Base-by-base conservation (phyloP, 768 basidiomycete genomes). In the Pseudohyphozyma bogoriensis region DNA sequence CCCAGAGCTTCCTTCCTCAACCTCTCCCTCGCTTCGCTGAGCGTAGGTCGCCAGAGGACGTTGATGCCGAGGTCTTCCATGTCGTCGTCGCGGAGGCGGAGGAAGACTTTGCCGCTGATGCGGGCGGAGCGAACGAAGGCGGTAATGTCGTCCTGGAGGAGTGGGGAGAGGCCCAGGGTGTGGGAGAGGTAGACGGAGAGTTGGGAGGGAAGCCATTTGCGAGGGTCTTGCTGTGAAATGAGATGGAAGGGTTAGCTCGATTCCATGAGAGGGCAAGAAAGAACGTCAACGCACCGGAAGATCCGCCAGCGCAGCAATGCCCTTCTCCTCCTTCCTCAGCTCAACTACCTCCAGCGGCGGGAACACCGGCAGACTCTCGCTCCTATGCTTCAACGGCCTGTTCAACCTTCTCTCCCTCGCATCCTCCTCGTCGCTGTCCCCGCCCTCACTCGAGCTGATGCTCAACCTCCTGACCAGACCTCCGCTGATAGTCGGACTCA, bases 41-140 rank as follows among this genome's bases (percentile, higher is more conserved):
- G 45, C 4, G 60, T 51, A 1, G 2, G 2, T 18, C 62, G 58
- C 69, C 68, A 67, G 13, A 45, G 44, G 24, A 58, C 32, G 56
- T 68, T 70, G 58, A 70, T 55, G 15, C 69, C 69, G 26, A 68
- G 54, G 20, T 63, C 67, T 9, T 63, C 59, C 40, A 70, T 56
- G 24, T 70, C 69, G 13, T 29, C 32, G 18, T 63, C 54, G 3
- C 61, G 55, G 37, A 70, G 56, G 18, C 66, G 60, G 5, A 70
- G 61, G 55, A 70, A 70, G 22, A 62, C 58, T 4, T 64, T 64
- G 16, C 69, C 69, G 12, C 47, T 44, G 11, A 70, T 54, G 15
- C 59, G 57, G 2, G 66, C 62, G n/a, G 62, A 36, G 28, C 50
- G 55, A 32, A 70, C 58, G 46, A 68, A 68, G 24, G 59, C 28